Evolutionary conservation across 176 grass and related monocot species (phyloP), one percentile per base, ranked within the genome.

Genomic region (Cymbopogon citratus): DNA sequence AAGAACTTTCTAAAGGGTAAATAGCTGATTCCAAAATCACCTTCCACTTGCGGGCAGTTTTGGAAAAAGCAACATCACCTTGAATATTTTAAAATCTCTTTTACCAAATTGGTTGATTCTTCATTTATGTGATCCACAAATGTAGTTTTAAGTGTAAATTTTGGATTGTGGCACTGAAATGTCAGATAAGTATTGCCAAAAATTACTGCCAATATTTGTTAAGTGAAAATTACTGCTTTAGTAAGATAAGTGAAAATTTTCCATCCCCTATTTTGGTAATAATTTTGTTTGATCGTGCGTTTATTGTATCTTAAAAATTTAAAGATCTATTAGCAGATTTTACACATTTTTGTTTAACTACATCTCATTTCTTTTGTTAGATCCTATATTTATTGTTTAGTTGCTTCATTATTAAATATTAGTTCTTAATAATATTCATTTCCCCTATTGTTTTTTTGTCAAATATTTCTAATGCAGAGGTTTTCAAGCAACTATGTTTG

Each of bases 401-500:
- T 73, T 31, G 14, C 25, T 68, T 48, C 21, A 63, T 21, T 56
- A 8, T 60, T 41, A 63, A 48, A 26, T 44, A 48, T 29, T 18
- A 72, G 10, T 72, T 48, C 16, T 19, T 15, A 72, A 48, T 10
- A 46, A 18, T 85, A 15, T 61, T 44, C 23, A 41, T 76, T 69
- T 43, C 33, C 27, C 11, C 2, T 61, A 67, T 80, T 38, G 6
- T 16, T 51, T 67, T 75, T 75, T 66, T 56, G 18, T 21, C 43
- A 60, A 72, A 16, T 76, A 6, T 74, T 77, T 28, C 26, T 6
- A 81, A 62, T 75, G 41, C 77, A 92, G 87, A 84, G 65, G 79
- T 54, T 79, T 57, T 60, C 14, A 81, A 76, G 26, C 59, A 13
- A 46, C 23, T 88, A 84, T 85, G 66, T 76, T 76, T 75, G 87